Conservation (phyloP, 1,284 basidiomycete species). For the Megacollybia platyphylla region DNA sequence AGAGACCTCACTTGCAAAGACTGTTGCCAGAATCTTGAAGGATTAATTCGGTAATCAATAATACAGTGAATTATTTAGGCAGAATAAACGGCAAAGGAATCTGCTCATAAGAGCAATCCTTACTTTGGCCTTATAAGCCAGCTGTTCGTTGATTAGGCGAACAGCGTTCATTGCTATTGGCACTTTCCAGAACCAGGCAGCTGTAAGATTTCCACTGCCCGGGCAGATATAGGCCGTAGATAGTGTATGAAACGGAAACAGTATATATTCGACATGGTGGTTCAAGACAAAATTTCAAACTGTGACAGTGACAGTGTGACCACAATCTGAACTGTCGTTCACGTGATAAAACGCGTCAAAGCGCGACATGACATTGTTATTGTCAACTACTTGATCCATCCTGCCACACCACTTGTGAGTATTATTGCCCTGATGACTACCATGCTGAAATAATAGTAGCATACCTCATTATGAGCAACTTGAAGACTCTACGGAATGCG, state of each 20-base stretch:
- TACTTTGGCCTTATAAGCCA: constrained; percentile 12
- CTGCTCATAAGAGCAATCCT: neutral
- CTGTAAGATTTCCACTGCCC: constrained; percentile 42
- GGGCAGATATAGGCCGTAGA: constrained; percentile 56
- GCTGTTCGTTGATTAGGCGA: constrained; percentile 37
- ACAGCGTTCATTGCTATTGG: constrained; percentile 34
- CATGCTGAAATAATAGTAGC: too few relatives aligned
- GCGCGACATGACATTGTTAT: too few relatives aligned
- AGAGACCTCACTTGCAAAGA: constrained; percentile 35
- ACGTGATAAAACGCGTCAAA: too few relatives aligned
- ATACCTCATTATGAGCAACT: too few relatives aligned
- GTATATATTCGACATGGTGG: too few relatives aligned
- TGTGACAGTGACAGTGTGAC: too few relatives aligned
- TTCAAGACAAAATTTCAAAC: too few relatives aligned
- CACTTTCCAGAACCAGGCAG: constrained; percentile 65
- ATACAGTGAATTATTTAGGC: neutral
- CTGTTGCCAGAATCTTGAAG: constrained; percentile 32
- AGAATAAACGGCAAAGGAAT: neutral
- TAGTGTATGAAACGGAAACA: neutral
- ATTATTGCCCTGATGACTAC: too few relatives aligned
- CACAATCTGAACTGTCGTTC: too few relatives aligned
- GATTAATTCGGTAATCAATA: neutral
- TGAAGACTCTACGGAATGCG: too few relatives aligned
- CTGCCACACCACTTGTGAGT: too few relatives aligned
- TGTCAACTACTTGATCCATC: too few relatives aligned